Evolutionary conservation across 179 eudicot species (phyloP).

Genomic region (Silene vulgaris): DNA sequence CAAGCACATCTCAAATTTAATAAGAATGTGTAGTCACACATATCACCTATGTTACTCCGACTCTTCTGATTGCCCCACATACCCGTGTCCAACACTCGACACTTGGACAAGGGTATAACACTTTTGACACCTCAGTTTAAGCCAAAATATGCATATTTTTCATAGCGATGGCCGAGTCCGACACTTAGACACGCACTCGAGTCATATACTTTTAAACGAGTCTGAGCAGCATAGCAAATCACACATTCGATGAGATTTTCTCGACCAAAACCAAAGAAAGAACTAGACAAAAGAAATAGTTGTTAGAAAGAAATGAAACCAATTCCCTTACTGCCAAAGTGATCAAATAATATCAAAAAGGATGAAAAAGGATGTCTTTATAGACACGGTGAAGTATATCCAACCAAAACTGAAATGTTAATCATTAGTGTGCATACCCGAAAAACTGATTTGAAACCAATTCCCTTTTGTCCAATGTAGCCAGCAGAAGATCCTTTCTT

Average conservation of each 20-base stretch:
- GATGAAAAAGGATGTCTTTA: background rate
- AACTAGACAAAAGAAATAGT: background rate
- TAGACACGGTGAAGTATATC: background rate
- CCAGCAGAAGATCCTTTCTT: slow-evolving; percentile 75
- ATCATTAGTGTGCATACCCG: slow-evolving; percentile 50
- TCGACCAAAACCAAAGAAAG: background rate
- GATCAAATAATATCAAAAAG: background rate
- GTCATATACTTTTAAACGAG: too few species aligned
- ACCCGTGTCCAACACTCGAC: too few species aligned
- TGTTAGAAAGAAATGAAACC: background rate
- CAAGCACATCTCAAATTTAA: background rate
- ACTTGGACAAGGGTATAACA: too few species aligned
- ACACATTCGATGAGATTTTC: background rate
- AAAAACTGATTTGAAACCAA: slow-evolving; percentile 96
- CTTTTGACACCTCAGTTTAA: too few species aligned
- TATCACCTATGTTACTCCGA: too few species aligned
- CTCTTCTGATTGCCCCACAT: too few species aligned
- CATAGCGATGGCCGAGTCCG: background rate
- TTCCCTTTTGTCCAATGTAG: slow-evolving; percentile 97
- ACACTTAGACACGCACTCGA: background rate
- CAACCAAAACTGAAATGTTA: background rate
- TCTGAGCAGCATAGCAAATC: background rate
- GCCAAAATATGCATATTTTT: too few species aligned
- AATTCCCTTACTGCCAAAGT: background rate
- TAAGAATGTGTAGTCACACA: background rate